phyloP scores from a whole-genome alignment of 306 rosid genomes.

The Biancaea sappan region DNA sequence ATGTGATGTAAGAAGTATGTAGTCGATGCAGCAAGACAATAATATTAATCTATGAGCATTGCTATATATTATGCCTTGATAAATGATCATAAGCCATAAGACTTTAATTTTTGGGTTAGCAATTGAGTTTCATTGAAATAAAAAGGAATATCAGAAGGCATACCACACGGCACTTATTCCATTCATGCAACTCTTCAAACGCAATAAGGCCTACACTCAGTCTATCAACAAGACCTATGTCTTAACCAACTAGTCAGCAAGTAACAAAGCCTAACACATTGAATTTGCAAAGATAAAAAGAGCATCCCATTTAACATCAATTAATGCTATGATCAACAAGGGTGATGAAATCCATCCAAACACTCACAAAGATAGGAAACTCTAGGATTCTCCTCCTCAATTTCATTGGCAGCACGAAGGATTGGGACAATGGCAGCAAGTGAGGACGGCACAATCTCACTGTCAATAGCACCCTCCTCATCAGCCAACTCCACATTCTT shows the following conservation, averaged over 20 bases:
- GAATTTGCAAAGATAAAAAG: neutral
- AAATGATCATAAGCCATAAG: neutral
- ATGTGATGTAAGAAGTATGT: no score
- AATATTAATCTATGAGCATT: neutral
- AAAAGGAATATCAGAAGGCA: neutral
- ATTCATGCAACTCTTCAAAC: neutral
- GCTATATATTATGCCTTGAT: neutral
- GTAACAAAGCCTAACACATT: neutral
- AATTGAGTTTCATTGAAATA: neutral
- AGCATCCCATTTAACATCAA: neutral
- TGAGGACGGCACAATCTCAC: constrained; percentile 74
- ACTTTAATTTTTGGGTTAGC: neutral
- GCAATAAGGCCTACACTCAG: neutral
- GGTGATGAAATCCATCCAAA: neutral
- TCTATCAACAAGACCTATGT: neutral
- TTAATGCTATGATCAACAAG: neutral
- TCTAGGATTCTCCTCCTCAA: constrained; percentile 67
- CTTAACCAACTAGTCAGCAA: neutral
- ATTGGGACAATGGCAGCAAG: constrained; percentile 74
- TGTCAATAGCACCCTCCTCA: constrained; percentile 61
- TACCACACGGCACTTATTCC: neutral
- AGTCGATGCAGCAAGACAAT: no score
- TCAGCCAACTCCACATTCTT: constrained; percentile 51
- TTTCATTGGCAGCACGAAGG: constrained; percentile 87
- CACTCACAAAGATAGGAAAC: constrained; percentile 93